Evolutionary conservation across 805 yeast genomes (phyloP).

Genomic region (Hanseniaspora mollemarum): DNA sequence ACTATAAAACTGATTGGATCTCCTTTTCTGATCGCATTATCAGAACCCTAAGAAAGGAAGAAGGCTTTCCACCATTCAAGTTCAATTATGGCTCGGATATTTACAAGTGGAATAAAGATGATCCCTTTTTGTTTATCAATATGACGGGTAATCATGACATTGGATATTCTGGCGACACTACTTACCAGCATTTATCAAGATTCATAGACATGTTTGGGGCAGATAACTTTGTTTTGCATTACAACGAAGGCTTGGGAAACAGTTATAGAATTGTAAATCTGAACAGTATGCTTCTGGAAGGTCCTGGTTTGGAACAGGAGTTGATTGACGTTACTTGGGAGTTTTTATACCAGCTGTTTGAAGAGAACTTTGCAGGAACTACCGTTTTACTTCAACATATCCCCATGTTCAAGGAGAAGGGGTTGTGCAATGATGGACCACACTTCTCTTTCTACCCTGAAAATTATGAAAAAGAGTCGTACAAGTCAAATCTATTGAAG

Average conservation of each 20-base stretch:
- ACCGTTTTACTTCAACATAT: conserved; percentile 80
- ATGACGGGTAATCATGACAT: conserved; percentile 92
- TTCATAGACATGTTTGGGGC: conserved; percentile 66
- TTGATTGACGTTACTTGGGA: conserved; percentile 58
- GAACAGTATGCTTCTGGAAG: conserved; percentile 74
- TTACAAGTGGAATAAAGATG: conserved; percentile 51
- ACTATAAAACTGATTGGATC: conserved; percentile 25
- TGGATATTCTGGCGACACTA: conserved; percentile 91
- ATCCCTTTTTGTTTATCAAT: conserved; percentile 63
- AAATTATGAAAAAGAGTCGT: conserved; percentile 47
- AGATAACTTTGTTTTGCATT: conserved; percentile 71
- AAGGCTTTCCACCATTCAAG: conserved; percentile 28
- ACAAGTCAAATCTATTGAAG: conserved; percentile 57
- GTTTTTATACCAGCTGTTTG: conserved; percentile 51
- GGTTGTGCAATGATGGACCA: conserved; percentile 83
- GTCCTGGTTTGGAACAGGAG: conserved; percentile 72
- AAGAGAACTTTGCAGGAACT: conserved; percentile 54
- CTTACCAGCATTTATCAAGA: conserved; percentile 79
- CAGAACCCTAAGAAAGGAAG: conserved; percentile 17
- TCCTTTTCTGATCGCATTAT: conserved; percentile 22
- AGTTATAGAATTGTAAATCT: conserved; percentile 87
- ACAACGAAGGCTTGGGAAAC: conserved; percentile 47
- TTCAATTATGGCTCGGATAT: conserved; percentile 44
- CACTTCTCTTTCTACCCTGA: conserved; percentile 47
- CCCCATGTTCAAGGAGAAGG: conserved; percentile 72